A percentile compares a stretch with the other conserved stretches of the same genome.
phyloP scores from a whole-genome alignment of 768 basidiomycete genomes.

The Boletales sp. region DNA sequence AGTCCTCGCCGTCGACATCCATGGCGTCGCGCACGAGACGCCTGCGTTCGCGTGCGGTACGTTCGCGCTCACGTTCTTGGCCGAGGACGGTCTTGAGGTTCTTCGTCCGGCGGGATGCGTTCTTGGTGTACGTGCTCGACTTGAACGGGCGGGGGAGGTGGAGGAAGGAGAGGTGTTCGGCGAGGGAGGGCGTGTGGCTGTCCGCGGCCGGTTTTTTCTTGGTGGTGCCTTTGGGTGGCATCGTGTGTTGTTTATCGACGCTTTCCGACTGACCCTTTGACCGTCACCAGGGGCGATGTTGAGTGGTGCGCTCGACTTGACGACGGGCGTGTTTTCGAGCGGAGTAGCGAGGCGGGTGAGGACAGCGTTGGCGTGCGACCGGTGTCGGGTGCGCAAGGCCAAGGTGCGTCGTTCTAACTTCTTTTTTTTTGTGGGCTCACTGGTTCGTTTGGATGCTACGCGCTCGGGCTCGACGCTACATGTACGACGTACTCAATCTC shows the following conservation, averaged over 20 bases:
- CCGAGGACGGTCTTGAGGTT: conserved; percentile 75
- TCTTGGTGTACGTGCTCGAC: conserved; percentile 65
- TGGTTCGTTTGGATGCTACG: too few species aligned
- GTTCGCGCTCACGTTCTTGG: conserved; percentile 76
- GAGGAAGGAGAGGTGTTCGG: conserved; percentile 71
- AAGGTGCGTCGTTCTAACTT: conserved; percentile 46
- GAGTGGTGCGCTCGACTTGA: conserved; percentile 59
- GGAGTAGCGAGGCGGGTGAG: conserved; percentile 49
- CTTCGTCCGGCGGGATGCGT: conserved; percentile 68
- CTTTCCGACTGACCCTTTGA: not conserved
- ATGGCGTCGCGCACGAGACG: conserved; percentile 46
- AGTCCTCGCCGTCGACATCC: conserved; percentile 45
- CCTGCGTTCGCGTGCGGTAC: conserved; percentile 58
- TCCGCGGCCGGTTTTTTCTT: conserved; percentile 13
- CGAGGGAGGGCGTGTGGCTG: conserved; percentile 40
- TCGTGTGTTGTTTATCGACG: not conserved
- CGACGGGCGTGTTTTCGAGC: conserved; percentile 56
- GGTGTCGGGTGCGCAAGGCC: conserved; percentile 68
- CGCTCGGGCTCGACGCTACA: too few species aligned
- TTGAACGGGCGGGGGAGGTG: conserved; percentile 76
- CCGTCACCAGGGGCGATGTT: conserved; percentile 16
- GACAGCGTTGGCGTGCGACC: conserved; percentile 74
- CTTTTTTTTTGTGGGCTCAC: too few species aligned
- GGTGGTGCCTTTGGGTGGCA: conserved; percentile 29
- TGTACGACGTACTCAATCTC: too few species aligned